Evolutionary conservation across 2,329 filamentous ascomycete genomes (phyloP).

Genomic region (Claviceps sp.): DNA sequence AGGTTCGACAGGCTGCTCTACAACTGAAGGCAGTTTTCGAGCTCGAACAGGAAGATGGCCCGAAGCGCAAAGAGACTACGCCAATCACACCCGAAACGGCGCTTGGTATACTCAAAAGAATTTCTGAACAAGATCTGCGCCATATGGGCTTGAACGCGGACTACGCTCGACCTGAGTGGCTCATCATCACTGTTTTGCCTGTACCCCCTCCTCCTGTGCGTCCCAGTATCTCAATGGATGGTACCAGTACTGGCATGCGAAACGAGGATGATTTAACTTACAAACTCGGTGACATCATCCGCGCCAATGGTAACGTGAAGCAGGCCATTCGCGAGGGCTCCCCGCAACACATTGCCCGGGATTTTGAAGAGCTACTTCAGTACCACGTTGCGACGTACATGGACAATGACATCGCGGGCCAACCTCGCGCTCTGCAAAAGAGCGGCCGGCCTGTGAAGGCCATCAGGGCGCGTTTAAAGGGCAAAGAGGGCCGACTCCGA

Average conservation of each 20-base stretch:
- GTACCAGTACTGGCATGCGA: conserved; percentile 78
- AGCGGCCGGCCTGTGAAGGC: conserved; percentile 93
- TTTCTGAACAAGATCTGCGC: conserved; percentile 65
- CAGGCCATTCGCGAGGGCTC: conserved; percentile 85
- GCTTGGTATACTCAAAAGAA: conserved; percentile 73
- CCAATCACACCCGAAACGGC: conserved; percentile 73
- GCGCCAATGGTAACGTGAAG: conserved; percentile 88
- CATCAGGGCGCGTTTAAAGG: conserved; percentile 92
- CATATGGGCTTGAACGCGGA: conserved; percentile 88
- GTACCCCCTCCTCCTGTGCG: conserved; percentile 92
- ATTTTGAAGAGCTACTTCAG: conserved; percentile 85
- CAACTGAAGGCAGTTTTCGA: conserved; percentile 68
- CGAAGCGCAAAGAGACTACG: conserved; percentile 63
- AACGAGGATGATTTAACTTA: conserved; percentile 99
- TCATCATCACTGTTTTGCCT: conserved; percentile 88
- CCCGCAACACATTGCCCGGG: conserved; percentile 76
- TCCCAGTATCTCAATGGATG: conserved; percentile 94
- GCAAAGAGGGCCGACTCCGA: conserved; percentile 93
- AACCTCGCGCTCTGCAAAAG: conserved; percentile 91
- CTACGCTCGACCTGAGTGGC: conserved; percentile 95
- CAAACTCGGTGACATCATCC: conserved; percentile 96
- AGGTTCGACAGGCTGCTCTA: conserved; percentile 75
- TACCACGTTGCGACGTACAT: conserved; percentile 99
- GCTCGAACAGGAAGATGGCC: conserved; percentile 50
- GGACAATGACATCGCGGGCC: conserved; percentile 97